A percentile compares a stretch with the other conserved stretches of the same genome.
Evolutionary conservation across 2,329 filamentous ascomycete species (phyloP).

Genomic region (Pestalotiopsis sp.): DNA sequence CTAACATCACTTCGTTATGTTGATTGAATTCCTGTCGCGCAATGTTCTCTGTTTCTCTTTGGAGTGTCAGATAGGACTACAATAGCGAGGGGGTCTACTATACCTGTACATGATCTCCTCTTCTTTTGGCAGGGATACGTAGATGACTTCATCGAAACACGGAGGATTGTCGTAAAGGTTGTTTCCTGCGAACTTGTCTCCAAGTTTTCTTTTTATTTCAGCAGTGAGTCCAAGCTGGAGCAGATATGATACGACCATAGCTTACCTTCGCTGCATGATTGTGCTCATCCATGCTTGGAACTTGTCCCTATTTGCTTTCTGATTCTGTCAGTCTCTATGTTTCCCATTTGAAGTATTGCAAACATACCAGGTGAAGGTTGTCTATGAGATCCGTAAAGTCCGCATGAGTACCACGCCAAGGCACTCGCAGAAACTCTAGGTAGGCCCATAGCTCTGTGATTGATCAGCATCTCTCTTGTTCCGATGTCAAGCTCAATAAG

Average conservation of each 20-base stretch:
- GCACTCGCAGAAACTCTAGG: not conserved
- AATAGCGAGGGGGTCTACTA: not conserved
- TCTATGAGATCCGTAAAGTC: not conserved
- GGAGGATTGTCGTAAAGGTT: not conserved
- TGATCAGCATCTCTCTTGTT: not conserved
- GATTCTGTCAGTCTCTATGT: not conserved
- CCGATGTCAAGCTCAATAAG: not conserved
- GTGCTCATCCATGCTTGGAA: not conserved
- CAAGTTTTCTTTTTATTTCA: not conserved
- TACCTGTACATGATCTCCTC: constrained; percentile 13
- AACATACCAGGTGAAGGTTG: not conserved
- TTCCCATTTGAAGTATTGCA: not conserved
- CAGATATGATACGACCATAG: not conserved
- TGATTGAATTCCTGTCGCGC: not conserved
- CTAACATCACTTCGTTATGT: not conserved
- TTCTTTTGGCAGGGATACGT: not conserved
- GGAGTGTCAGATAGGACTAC: not conserved
- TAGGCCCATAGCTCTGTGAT: constrained; percentile 9
- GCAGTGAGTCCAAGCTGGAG: too few relatives aligned
- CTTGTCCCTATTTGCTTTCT: not conserved
- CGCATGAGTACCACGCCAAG: not conserved
- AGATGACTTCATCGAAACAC: not conserved
- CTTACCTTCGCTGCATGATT: not conserved
- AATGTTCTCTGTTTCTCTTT: not conserved
- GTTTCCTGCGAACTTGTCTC: not conserved